These are phyloP conservation scores for Termitomyces heimii DNA, from an alignment of 768 basidiomycete species.

Conservation along the genomic window DNA sequence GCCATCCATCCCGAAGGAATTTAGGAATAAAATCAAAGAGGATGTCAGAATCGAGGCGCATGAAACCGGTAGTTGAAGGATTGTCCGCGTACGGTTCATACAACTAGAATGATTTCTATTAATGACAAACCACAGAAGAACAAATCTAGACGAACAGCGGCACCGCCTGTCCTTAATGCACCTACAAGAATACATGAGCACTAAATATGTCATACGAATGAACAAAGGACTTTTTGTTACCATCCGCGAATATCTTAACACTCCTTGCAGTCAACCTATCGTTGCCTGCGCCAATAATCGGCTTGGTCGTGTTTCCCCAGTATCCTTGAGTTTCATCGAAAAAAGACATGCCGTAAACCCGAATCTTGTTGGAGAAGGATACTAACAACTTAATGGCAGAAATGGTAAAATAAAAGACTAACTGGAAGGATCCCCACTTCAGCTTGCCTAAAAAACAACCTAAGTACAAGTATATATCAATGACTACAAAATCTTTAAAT, in stretches of 20 bases:
- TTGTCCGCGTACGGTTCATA: conserved; percentile 81
- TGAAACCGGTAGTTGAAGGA: conserved; percentile 67
- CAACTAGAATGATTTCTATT: conserved; percentile 36
- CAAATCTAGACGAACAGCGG: conserved; percentile 48
- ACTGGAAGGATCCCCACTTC: conserved; percentile 58
- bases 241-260: conserved; percentile 75
- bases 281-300: conserved; percentile 51
- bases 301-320: conserved; percentile 63
- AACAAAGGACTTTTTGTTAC: conserved; percentile 26
- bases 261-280: conserved; percentile 66
- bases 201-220: background rate
- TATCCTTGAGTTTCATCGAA: conserved; percentile 63
- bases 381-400: conserved; percentile 1
- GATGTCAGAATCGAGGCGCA: conserved; percentile 61
- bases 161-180: conserved; percentile 85
- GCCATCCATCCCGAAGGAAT: conserved; percentile 82
- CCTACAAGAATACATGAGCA: conserved; percentile 32
- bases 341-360: conserved; percentile 73
- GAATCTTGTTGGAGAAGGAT: conserved; percentile 39
- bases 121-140: background rate
- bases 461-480: conserved; percentile 2
- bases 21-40: conserved; percentile 58
- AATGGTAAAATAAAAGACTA: conserved; percentile 7
- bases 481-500: background rate
- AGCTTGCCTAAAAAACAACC: conserved; percentile 47